A percentile compares a stretch with the other conserved stretches of the same genome.
These are phyloP conservation scores for Neoboletus magnificus DNA, from an alignment of 768 basidiomycete genomes.

Conservation along the genomic window DNA sequence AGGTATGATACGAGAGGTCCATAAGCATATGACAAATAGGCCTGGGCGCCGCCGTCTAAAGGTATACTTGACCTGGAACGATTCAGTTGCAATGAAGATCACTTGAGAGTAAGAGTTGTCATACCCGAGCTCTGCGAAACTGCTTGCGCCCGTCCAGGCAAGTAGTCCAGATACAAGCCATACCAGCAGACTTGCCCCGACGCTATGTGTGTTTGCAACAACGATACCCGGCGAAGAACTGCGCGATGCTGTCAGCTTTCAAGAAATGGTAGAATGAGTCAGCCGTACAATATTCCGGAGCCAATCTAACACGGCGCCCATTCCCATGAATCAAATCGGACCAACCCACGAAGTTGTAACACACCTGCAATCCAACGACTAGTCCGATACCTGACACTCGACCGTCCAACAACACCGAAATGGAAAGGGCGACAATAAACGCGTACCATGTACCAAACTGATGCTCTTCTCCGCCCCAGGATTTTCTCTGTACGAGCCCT, in stretches of 20 bases:
- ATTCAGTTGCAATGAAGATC: background rate
- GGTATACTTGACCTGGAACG: conserved; percentile 31
- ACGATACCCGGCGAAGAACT: conserved; percentile 93
- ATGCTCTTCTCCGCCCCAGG: conserved; percentile 73
- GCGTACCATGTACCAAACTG: conserved; percentile 70
- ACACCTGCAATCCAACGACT: conserved; percentile 76
- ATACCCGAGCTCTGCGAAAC: conserved; percentile 88
- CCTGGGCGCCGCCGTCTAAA: conserved; percentile 55
- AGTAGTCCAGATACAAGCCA: conserved; percentile 84
- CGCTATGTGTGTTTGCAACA: conserved; percentile 82
- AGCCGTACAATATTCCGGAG: conserved; percentile 87
- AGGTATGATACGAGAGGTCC: conserved; percentile 85
- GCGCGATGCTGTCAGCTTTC: conserved; percentile 1
- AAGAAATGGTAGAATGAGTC: background rate
- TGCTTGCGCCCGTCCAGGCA: conserved; percentile 94
- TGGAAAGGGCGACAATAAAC: background rate
- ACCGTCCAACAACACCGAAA: conserved; percentile 6
- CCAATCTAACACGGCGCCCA: conserved; percentile 55
- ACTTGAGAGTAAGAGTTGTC: conserved; percentile 22
- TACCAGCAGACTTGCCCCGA: conserved; percentile 83
- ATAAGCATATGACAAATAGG: conserved; percentile 88
- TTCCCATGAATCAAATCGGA: background rate
- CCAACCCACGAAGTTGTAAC: background rate
- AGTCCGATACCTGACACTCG: conserved; percentile 68
- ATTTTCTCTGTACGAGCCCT: conserved; percentile 42